Conservation (phyloP, 192 early-diverging fungal genomes). For the Glomus cerebriforme region DNA sequence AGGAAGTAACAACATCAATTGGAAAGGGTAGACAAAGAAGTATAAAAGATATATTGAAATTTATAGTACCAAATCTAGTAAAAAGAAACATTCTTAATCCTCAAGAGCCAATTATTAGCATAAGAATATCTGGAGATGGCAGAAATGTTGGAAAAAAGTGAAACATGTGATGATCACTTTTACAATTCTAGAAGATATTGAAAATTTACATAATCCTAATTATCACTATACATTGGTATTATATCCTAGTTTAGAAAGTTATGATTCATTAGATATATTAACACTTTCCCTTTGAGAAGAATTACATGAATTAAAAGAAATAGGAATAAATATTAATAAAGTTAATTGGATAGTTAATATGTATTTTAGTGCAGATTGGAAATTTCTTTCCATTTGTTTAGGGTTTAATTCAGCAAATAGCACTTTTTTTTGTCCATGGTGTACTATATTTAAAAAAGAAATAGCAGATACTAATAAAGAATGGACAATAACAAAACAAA, state of each 20-base stretch:
- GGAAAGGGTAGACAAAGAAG: neutral
- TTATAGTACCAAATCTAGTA: neutral
- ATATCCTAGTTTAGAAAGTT: neutral
- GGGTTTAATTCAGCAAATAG: too few species aligned
- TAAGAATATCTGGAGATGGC: neutral
- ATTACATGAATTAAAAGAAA: neutral
- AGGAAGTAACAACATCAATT: neutral
- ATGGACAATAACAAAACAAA: neutral
- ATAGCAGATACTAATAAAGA: neutral
- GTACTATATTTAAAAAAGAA: too few species aligned
- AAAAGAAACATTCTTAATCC: neutral
- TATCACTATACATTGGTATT: neutral
- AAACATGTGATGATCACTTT: slow-evolving; percentile 8
- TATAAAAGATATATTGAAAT: slow-evolving; percentile 3
- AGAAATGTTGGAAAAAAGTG: neutral
- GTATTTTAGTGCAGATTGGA: too few species aligned
- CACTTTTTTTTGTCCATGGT: too few species aligned
- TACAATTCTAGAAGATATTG: neutral
- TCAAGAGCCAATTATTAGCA: neutral
- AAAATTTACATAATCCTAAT: neutral
- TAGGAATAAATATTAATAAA: neutral
- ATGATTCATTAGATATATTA: neutral
- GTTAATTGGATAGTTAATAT: neutral
- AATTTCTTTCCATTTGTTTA: too few species aligned
- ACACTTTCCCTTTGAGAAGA: neutral